Evolutionary conservation across 768 basidiomycete genomes (phyloP).

Genomic region (Leucogyrophana mollusca): DNA sequence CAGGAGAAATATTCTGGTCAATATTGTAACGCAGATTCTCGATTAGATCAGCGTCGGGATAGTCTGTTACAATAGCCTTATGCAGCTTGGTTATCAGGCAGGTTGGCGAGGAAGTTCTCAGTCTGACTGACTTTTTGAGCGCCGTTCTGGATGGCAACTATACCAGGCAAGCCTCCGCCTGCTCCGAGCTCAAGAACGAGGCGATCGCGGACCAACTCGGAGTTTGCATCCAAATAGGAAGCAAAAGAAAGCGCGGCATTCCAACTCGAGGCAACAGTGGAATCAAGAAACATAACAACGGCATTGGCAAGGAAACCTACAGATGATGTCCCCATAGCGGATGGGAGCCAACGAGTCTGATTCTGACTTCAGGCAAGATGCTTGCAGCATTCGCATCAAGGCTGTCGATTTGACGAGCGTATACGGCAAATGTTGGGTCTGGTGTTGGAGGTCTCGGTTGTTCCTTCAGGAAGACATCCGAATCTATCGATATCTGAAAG

Average conservation of each 20-base stretch:
- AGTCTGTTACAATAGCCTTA: conserved; percentile 88
- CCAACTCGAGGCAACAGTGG: conserved; percentile 49
- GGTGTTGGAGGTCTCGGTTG: conserved; percentile 67
- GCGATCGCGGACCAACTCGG: conserved; percentile 40
- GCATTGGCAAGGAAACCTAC: conserved; percentile 34
- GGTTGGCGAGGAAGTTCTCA: background rate
- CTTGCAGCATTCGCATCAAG: conserved; percentile 29
- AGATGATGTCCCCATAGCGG: conserved; percentile 82
- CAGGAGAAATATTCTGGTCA: conserved; percentile 44
- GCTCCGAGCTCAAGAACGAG: conserved; percentile 89
- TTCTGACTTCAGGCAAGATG: conserved; percentile 38
- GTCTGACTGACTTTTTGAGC: conserved; percentile 54
- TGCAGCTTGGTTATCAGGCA: too few species aligned
- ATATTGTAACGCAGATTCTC: conserved; percentile 77
- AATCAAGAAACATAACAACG: too few species aligned
- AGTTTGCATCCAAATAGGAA: conserved; percentile 60
- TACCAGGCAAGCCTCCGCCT: conserved; percentile 85
- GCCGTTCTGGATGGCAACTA: conserved; percentile 70
- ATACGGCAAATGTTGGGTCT: conserved; percentile 52
- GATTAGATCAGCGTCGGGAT: conserved; percentile 77
- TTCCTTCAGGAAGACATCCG: conserved; percentile 37
- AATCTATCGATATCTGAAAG: background rate
- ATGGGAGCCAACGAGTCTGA: conserved; percentile 76
- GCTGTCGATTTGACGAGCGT: conserved; percentile 33
- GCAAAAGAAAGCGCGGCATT: conserved; percentile 77